Evolutionary conservation across 2,329 filamentous ascomycete genomes (phyloP).

Genomic region (Ophiostoma ulmi): DNA sequence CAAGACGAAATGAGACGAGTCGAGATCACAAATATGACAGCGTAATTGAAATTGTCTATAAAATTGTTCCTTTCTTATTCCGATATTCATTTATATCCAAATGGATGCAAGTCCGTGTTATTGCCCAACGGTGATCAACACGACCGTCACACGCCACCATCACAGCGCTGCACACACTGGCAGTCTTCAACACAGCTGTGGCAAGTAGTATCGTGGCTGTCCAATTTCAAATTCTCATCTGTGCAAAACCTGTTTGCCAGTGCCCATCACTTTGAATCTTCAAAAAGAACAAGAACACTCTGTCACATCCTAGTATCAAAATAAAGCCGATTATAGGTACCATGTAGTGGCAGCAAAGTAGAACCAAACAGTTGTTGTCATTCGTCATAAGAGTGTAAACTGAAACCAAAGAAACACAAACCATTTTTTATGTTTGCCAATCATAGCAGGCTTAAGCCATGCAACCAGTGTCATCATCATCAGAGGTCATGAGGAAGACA

Average conservation of each 20-base stretch:
- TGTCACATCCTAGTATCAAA: too few relatives aligned
- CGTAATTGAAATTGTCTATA: background rate
- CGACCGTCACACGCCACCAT: slow-evolving; percentile 1
- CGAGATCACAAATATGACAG: background rate
- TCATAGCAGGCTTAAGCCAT: background rate
- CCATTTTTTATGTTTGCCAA: background rate
- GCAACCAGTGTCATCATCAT: background rate
- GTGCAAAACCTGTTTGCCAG: background rate
- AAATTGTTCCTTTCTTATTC: background rate
- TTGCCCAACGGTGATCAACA: slow-evolving; percentile 4
- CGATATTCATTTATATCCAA: too few relatives aligned
- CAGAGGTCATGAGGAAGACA: slow-evolving; percentile 1
- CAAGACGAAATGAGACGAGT: background rate
- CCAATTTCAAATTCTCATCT: background rate
- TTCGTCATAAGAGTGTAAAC: background rate
- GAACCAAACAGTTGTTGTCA: background rate
- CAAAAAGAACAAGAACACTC: too few relatives aligned
- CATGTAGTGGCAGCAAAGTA: background rate
- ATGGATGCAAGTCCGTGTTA: background rate
- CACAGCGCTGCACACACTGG: background rate
- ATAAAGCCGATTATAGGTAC: too few relatives aligned
- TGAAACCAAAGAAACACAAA: background rate
- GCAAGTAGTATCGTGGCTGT: background rate
- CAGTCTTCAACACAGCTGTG: background rate
- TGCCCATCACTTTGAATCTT: too few relatives aligned